phyloP scores from a whole-genome alignment of 192 early-diverging fungal species.

The Umbelopsis sp. region DNA sequence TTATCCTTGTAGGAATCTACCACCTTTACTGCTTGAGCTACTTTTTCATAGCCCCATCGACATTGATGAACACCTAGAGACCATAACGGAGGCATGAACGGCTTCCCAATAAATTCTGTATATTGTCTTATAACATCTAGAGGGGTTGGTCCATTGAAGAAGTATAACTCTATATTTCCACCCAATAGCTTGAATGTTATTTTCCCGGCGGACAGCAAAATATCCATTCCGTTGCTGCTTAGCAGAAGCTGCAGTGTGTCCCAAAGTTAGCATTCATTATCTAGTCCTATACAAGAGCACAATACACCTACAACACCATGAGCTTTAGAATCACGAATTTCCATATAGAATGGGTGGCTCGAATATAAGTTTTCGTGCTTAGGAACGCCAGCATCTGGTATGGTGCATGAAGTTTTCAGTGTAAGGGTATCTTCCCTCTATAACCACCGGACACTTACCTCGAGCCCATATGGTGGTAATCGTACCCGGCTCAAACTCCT shows the following conservation, averaged over 20 bases:
- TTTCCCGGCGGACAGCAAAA: slow-evolving; percentile 30
- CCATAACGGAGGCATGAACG: slow-evolving; percentile 49
- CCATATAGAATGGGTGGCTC: slow-evolving; percentile 65
- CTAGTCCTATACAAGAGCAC: not conserved
- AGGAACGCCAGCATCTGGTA: slow-evolving; percentile 12
- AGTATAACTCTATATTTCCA: slow-evolving; percentile 60
- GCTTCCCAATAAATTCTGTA: slow-evolving; percentile 59
- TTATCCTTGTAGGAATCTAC: slow-evolving; percentile 54
- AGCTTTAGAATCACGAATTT: slow-evolving; percentile 48
- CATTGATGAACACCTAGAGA: slow-evolving; percentile 67
- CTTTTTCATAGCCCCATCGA: slow-evolving; percentile 59
- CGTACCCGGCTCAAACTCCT: slow-evolving; percentile 22
- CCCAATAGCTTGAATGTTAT: slow-evolving; percentile 62
- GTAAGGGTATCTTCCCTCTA: not conserved
- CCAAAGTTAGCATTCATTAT: not conserved
- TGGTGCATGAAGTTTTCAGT: not conserved
- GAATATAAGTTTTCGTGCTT: slow-evolving; percentile 59
- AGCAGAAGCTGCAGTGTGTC: slow-evolving; percentile 41
- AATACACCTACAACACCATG: slow-evolving; percentile 21
- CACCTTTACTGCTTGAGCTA: slow-evolving; percentile 49
- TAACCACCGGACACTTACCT: not conserved
- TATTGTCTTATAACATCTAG: slow-evolving; percentile 54
- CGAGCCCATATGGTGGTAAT: slow-evolving; percentile 10
- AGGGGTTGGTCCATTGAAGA: slow-evolving; percentile 52
- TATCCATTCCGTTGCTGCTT: slow-evolving; percentile 69